Evolutionary conservation across 768 basidiomycete species (phyloP), one percentile per base, ranked within the genome.

Genomic region (Cantharellus anzutake): DNA sequence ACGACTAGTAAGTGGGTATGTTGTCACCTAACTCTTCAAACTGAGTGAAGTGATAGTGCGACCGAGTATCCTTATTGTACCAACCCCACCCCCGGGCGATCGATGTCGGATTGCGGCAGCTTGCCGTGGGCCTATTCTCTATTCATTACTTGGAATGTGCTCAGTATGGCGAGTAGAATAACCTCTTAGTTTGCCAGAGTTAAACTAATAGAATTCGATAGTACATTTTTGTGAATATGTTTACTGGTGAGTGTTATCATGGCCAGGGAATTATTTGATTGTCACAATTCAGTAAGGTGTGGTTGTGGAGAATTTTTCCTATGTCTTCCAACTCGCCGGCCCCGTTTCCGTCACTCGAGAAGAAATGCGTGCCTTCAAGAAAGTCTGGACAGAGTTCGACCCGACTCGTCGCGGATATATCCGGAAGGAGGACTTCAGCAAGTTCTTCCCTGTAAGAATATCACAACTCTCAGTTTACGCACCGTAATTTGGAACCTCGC

Each of bases 191-290:
- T 58, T 34, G 38, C 37, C 38, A 55, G 4, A 11, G 52, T 20
- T 11, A 16, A n/a, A 14, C 2, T 41, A 37, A 37, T 42, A 41
- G 40, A 29, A 39, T 64, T 61, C 41, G 37, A 3, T 68, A 93
- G 92, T 96, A 92, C 70, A 92, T 97, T 66, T 92, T 97, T 69
- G 79, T 86, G 63, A 96, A 94, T 71, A 81, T 96, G 82, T 93
- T 93, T 69, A 92, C 89, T 71, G 89, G 87, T 84, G 65, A 60
- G 59, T 72, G 63, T 7, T 14, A 2, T 35, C 29, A 5, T 4
- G 5, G 38, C 11, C 59, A 55, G 11, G 1, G 41, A 14, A 39
- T 38, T 40, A 4, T 3, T 48, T 55, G 35, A 16, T 48, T 41
- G 44, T 29, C 61, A 65, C 34, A 64, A 37, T 35, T 5, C 60